A percentile compares a stretch with the other conserved stretches of the same genome.
Conservation (phyloP, 495 filamentous ascomycete species). For the Penicillium bialowiezense region DNA sequence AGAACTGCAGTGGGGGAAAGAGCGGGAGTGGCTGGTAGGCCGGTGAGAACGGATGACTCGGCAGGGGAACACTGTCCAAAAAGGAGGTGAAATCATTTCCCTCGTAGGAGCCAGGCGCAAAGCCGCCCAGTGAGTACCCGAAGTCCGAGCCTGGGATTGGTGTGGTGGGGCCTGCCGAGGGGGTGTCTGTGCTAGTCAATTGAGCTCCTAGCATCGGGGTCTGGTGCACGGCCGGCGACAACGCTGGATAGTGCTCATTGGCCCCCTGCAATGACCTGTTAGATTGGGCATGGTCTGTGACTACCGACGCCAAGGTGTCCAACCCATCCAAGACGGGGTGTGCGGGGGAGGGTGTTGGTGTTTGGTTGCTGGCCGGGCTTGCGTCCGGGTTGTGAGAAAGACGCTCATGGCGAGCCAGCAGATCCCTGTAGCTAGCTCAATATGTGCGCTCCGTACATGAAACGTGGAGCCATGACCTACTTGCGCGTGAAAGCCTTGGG, state of each 20-base stretch:
- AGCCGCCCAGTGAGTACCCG: conserved; percentile 25
- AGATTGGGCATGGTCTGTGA: conserved; percentile 22
- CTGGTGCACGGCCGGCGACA: conserved; percentile 11
- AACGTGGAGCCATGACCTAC: no score
- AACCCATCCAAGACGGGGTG: conserved; percentile 27
- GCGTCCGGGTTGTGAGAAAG: conserved; percentile 27
- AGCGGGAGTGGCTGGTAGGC: conserved; percentile 39
- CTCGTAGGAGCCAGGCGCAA: conserved; percentile 21
- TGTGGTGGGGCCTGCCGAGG: conserved; percentile 16
- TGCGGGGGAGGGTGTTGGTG: conserved; percentile 20
- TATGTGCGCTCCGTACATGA: no score
- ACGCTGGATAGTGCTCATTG: conserved; percentile 8
- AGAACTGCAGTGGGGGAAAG: conserved; percentile 34
- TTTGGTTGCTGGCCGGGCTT: conserved; percentile 13
- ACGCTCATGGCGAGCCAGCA: conserved; percentile 37
- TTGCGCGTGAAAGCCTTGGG: conserved; percentile 43
- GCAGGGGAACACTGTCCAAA: conserved; percentile 39
- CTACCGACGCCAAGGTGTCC: conserved; percentile 35
- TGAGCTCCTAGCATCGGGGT: conserved; percentile 11
- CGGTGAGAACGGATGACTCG: conserved; percentile 39
- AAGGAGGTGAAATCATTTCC: conserved; percentile 42
- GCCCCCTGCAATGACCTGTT: conserved; percentile 4
- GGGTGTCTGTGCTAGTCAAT: conserved; percentile 12
- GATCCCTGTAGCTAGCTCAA: conserved; percentile 22
- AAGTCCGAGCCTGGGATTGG: conserved; percentile 22